phyloP scores from a whole-genome alignment of 2,329 filamentous ascomycete genomes.

The Colletotrichum tropicale region DNA sequence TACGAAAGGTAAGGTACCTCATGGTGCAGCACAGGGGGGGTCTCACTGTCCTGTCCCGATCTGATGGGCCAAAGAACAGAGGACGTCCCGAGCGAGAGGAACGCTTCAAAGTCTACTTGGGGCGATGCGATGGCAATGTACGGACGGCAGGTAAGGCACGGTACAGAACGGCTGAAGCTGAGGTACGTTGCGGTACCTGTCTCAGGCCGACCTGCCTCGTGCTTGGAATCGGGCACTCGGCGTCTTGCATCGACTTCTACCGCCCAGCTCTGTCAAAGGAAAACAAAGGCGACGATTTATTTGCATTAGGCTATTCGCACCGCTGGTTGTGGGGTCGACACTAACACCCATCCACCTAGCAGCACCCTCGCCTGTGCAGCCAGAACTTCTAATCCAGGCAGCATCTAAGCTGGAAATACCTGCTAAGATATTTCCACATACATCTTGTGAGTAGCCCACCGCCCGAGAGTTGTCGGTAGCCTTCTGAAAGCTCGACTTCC shows the following conservation, averaged over 20 bases:
- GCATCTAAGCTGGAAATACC: background rate
- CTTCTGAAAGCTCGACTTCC: background rate
- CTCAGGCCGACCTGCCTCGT: background rate
- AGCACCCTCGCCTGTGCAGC: background rate
- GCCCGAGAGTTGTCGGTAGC: background rate
- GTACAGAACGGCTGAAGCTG: background rate
- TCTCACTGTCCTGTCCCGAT: background rate
- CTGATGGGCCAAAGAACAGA: background rate
- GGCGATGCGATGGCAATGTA: background rate
- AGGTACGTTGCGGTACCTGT: background rate
- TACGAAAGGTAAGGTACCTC: background rate
- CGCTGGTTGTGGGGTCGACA: background rate
- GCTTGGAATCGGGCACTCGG: background rate
- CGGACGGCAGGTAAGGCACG: background rate
- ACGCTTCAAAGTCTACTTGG: background rate
- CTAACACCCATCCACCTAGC: background rate
- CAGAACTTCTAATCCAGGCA: background rate
- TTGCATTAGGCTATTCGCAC: background rate
- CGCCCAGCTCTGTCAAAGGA: background rate
- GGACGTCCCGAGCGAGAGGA: constrained; percentile 15
- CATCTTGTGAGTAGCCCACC: background rate
- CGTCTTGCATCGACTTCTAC: background rate
- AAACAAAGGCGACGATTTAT: background rate
- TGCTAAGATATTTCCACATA: background rate
- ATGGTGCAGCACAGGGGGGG: background rate